These are phyloP conservation scores for Cucurbita ficifolia DNA, from an alignment of 306 rosid species.

Conservation along the genomic window DNA sequence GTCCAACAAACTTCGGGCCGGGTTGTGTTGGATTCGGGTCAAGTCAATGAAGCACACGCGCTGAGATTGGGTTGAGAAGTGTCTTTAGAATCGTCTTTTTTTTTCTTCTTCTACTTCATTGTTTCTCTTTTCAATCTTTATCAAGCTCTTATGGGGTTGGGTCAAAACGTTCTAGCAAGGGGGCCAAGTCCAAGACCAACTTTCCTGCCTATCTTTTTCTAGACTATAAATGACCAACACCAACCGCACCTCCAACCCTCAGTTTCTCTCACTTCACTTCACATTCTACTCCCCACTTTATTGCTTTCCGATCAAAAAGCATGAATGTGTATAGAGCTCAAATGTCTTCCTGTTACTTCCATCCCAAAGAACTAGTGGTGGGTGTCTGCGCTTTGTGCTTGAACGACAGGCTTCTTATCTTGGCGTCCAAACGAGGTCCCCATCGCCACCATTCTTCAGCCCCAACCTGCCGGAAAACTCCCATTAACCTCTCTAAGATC, in stretches of 20 bases:
- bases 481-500: slow-evolving; percentile 61
- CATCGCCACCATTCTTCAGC: slow-evolving; percentile 24
- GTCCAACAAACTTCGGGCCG: too few relatives aligned
- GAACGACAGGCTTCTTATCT: slow-evolving; percentile 56
- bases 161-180: background rate
- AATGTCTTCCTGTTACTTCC: slow-evolving; percentile 58
- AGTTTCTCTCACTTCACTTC: background rate
- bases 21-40: too few relatives aligned
- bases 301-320: background rate
- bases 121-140: slow-evolving; percentile 1
- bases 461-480: slow-evolving; percentile 20
- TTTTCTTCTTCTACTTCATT: background rate
- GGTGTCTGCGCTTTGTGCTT: slow-evolving; percentile 81
- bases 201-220: background rate
- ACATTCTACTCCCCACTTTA: background rate
- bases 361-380: slow-evolving; percentile 52
- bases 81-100: background rate
- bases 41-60: too few relatives aligned
- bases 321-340: slow-evolving; percentile 47
- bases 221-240: slow-evolving; percentile 9
- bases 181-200: slow-evolving; percentile 5
- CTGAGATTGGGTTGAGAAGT: too few relatives aligned
- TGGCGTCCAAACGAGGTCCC: slow-evolving; percentile 54
- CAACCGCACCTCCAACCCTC: slow-evolving; percentile 7
- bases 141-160: slow-evolving; percentile 8